Evolutionary conservation across 768 basidiomycete genomes (phyloP), one percentile per base, ranked within the genome.

Genomic region (Rhodotorula babjevae): DNA sequence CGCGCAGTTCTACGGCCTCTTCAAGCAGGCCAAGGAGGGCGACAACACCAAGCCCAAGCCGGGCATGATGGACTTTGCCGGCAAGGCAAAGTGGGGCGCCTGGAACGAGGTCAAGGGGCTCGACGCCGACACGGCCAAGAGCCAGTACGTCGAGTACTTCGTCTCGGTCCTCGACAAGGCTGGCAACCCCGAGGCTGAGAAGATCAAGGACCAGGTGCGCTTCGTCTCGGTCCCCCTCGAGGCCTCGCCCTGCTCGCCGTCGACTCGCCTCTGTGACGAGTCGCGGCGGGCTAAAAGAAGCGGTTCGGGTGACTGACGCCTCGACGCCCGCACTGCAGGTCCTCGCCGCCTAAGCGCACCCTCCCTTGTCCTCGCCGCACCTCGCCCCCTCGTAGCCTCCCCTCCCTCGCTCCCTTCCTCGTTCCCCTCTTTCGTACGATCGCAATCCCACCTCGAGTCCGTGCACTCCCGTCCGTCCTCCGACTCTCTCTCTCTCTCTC

Each of bases 51-150:
- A 53, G 52, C 56, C 68, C 57, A 76, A 68, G 57, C 74, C 75
- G 57, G 91, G 92, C 57, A 69, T 93, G 83, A 80, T 96, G 52
- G 91, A 95, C 80, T 94, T 96, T 79, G 82, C 83, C 31, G 94
- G 89, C 75, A 93, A 90, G 82, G 89, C 87, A 75, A 98, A 97
- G 84, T 95, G 93, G 92, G 92, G 82, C 76, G 82, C 94, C 31
- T 96, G 93, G 92, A 85, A 87, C 19, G 79, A 74, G 5, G 84
- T 89, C 73, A 85, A 93, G 82, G 93, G 90, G 53, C 85, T 81
- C 47, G 84, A 87, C 58, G 85, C 87, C 81, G 91, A 92, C 78
- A 88, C 87, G 0, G 91, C 92, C 16, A 82, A 84, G 81, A 78
- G 80, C 73, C 83, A 86, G 79, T 98, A 97, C 77, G 91, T 95